These are phyloP conservation scores for Sarocladiaceae sp. DNA, from an alignment of 2,329 filamentous ascomycete species.

Conservation along the genomic window DNA sequence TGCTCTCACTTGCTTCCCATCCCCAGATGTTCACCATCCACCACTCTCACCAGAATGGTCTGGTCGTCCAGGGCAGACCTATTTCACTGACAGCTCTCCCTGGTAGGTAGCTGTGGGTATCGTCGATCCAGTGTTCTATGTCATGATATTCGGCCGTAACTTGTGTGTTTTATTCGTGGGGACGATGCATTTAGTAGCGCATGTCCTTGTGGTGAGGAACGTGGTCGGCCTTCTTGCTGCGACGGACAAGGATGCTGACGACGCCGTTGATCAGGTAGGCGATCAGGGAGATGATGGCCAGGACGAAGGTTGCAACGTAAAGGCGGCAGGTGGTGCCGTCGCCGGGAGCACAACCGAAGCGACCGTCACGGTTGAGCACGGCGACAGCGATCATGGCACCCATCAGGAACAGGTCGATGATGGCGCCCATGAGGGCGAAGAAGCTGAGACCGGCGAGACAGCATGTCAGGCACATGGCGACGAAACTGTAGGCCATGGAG, in stretches of 20 bases:
- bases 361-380: slow-evolving; percentile 6
- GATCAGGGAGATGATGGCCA: slow-evolving; percentile 5
- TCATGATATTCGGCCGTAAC: slow-evolving; percentile 1
- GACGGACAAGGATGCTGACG: neutral
- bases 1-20: no score
- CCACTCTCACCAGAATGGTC: neutral
- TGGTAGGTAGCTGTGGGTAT: neutral
- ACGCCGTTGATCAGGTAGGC: slow-evolving; percentile 8
- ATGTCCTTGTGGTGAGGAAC: neutral
- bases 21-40: no score
- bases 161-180: neutral
- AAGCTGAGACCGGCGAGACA: slow-evolving; percentile 6
- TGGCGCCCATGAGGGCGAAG: slow-evolving; percentile 5
- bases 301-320: slow-evolving; percentile 5
- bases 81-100: no score
- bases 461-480: slow-evolving; percentile 7
- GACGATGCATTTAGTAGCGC: neutral
- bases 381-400: slow-evolving; percentile 6
- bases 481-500: slow-evolving; percentile 3
- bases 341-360: neutral
- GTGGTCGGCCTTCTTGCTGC: neutral
- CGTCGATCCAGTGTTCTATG: neutral
- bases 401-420: slow-evolving; percentile 7
- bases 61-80: neutral
- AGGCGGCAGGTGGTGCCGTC: slow-evolving; percentile 4